Percentiles rank a stretch among this genome's conserved stretches.
Conservation (phyloP, 805 yeast genomes). For the Ogataea angusta region DNA sequence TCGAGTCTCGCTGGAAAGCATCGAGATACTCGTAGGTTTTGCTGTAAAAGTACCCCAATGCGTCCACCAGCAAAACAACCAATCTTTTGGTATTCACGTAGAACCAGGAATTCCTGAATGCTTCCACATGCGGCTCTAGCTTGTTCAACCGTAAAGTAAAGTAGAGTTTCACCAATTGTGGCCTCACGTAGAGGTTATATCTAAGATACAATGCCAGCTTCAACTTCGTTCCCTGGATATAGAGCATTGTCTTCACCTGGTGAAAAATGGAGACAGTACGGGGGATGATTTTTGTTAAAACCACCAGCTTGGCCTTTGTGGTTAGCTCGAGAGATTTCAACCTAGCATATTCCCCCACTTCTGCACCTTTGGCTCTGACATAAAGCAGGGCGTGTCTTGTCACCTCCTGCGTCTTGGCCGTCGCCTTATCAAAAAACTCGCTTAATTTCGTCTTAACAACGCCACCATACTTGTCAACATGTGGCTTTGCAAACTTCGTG, state of each 20-base stretch:
- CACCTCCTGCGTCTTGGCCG: conserved; percentile 3
- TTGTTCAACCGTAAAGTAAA: conserved; percentile 13
- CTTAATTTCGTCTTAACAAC: conserved; percentile 4
- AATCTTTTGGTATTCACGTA: conserved; percentile 9
- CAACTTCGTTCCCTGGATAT: conserved; percentile 8
- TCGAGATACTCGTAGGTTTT: conserved; percentile 12
- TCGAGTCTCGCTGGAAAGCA: conserved; percentile 20
- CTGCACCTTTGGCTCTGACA: conserved; percentile 7
- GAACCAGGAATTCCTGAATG: conserved; percentile 13
- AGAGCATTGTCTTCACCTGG: conserved; percentile 5
- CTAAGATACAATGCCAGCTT: conserved; percentile 13
- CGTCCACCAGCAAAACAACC: conserved; percentile 1
- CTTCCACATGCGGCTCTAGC: conserved; percentile 21
- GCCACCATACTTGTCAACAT: conserved; percentile 19
- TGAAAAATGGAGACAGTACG: not conserved
- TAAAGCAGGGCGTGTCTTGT: not conserved
- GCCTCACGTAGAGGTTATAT: conserved; percentile 26
- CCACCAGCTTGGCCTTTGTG: conserved; percentile 1
- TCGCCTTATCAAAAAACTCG: not conserved
- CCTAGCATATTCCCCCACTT: not conserved
- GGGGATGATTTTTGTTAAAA: conserved; percentile 19
- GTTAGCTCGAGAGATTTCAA: conserved; percentile 4
- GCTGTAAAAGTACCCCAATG: conserved; percentile 5
- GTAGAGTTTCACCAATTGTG: conserved; percentile 12
- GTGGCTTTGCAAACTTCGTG: conserved; percentile 13